Base-by-base conservation (phyloP, 768 basidiomycete species). In the Phylloporus rhodoxanthus region DNA sequence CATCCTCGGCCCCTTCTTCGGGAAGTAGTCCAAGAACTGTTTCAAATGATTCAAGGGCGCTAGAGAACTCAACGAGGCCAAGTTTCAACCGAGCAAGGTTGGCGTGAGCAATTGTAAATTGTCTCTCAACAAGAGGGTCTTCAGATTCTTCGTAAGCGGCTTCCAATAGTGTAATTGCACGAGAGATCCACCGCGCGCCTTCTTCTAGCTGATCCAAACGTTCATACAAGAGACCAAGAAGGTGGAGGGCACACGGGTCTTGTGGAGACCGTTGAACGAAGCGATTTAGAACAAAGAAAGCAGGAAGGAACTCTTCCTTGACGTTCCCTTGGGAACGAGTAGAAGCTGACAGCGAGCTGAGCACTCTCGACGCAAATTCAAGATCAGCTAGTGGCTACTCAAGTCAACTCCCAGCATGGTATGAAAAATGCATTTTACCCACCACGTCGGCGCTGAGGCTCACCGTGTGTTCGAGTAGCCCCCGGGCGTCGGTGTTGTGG, bases 91-190 rank as follows among this genome's bases (percentile, higher is more conserved):
- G 81, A 1, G 85, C 96, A 8, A 91, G 70, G 51, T 87, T 95
- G 20, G 79, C 71, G 54, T 93, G 87, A 0, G 93, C 89, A 33
- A 92, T 80, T 5, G 79, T 81, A 60, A 86, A 99, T 46, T 79
- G 83, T 43, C 74, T 70, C 67, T 97, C 96, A 10, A 91, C 80
- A 20, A 73, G 70, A 1, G 83, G 68, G 46, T 91, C 85, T 66
- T 99, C 96, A 13, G 79, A 80, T 46, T 86, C 82, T 64, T 99
- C 96, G 69, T 96, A 99, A 23, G 78, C 76, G 2, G 80, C 76
- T 66, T 98, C 95, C n/a, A 98, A 71, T 9, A 92, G 72, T 4
- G 66, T 51, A 13, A 91, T 88, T 1, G 87, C 82, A 25, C 75
- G 75, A 29, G 73, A 66, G 34, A 93, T 73, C 29, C 81, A 70